Evolutionary conservation across 768 basidiomycete genomes (phyloP).

Genomic region (Russula earlei): DNA sequence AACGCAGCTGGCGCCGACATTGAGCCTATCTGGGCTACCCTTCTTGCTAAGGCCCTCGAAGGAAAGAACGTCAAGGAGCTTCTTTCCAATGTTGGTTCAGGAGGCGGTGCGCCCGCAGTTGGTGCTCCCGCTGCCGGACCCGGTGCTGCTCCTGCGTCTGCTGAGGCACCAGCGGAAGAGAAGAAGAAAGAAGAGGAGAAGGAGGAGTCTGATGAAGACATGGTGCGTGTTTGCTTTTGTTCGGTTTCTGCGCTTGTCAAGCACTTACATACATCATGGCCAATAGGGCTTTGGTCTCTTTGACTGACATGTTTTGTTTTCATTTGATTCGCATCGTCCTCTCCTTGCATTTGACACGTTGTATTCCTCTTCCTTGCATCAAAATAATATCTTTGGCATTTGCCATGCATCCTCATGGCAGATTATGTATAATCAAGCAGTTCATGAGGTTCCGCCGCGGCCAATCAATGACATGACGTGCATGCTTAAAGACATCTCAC

Average conservation of each 20-base stretch:
- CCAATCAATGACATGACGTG: too few relatives aligned
- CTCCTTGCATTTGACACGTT: background rate
- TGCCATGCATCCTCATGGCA: too few relatives aligned
- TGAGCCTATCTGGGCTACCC: conserved; percentile 95
- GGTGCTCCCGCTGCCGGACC: conserved; percentile 43
- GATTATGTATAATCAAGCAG: too few relatives aligned
- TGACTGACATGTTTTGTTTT: conserved; percentile 46
- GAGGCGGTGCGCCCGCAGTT: conserved; percentile 78
- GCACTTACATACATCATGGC: conserved; percentile 1
- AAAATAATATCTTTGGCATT: background rate
- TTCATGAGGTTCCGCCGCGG: too few relatives aligned
- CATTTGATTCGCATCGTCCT: background rate
- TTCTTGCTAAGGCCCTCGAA: conserved; percentile 96
- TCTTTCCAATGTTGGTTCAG: conserved; percentile 88
- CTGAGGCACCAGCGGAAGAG: conserved; percentile 67
- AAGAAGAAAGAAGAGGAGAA: conserved; percentile 83
- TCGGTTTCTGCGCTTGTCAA: background rate
- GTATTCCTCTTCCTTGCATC: too few relatives aligned
- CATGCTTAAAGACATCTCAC: too few relatives aligned
- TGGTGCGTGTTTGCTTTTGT: conserved; percentile 42
- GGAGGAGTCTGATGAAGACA: conserved; percentile 85
- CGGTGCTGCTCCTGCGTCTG: conserved; percentile 51
- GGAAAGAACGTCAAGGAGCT: conserved; percentile 97
- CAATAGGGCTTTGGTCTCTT: conserved; percentile 90
- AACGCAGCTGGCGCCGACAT: conserved; percentile 75